Conservation (phyloP, 2,329 filamentous ascomycete genomes). For the Rutstroemia sp. region DNA sequence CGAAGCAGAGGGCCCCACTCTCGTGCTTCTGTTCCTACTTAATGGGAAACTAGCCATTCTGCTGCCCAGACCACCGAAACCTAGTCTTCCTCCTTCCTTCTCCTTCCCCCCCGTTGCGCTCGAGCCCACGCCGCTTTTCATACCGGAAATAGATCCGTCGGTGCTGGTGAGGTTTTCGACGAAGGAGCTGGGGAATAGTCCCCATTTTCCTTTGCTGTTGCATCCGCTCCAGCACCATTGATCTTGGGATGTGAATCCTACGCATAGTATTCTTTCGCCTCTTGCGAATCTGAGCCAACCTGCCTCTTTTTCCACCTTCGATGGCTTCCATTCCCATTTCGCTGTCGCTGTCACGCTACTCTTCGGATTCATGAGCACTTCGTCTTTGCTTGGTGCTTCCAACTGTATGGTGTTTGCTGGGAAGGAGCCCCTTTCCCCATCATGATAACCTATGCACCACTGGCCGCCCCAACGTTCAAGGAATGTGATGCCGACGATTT, state of each 20-base stretch:
- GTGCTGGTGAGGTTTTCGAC: conserved; percentile 18
- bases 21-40: background rate
- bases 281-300: conserved; percentile 27
- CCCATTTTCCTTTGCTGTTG: conserved; percentile 26
- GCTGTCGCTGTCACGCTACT: conserved; percentile 21
- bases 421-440: conserved; percentile 25
- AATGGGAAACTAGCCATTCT: conserved; percentile 4
- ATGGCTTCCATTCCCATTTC: conserved; percentile 28
- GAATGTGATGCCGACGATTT: conserved; percentile 27
- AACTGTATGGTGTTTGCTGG: conserved; percentile 21
- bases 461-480: conserved; percentile 22
- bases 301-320: conserved; percentile 24
- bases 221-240: conserved; percentile 29
- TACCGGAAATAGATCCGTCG: background rate
- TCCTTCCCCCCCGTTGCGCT: background rate
- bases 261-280: conserved; percentile 24
- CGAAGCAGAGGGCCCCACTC: background rate
- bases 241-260: conserved; percentile 25
- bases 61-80: background rate
- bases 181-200: conserved; percentile 25
- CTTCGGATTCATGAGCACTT: conserved; percentile 22
- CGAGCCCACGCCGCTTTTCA: background rate
- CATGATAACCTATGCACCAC: conserved; percentile 29
- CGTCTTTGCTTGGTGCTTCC: conserved; percentile 20
- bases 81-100: conserved; percentile 10